Base-by-base conservation (phyloP, 2,329 filamentous ascomycete genomes). In the Ophiostoma fasciatum region DNA sequence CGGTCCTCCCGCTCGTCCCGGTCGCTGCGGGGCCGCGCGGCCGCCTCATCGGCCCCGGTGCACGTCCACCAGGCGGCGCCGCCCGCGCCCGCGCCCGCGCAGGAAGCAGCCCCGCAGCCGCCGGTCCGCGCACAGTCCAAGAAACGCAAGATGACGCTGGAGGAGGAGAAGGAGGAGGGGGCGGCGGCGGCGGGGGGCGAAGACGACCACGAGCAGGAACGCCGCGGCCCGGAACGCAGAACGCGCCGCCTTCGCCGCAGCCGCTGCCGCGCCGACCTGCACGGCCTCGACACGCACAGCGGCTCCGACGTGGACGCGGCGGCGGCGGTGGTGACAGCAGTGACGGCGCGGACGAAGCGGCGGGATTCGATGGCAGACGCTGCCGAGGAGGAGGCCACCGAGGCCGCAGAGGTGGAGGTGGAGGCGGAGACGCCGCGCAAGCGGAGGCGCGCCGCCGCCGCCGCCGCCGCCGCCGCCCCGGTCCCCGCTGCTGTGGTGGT, bases 51-150 rank as follows among this genome's bases (percentile, higher is more conserved):
- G n/a, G 23, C 30, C 14, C 21, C 32, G 11, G 38, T 37, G 15
- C 17, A 33, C 15, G 33, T 40, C 11, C 41, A 38, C 35, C 41
- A 40, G 23, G n/a, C 32, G 9, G 23, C 12, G 15, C 40, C 34
- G 12, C 5, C 19, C 6, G 13, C 22, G 9, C 3, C 26, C 26
- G n/a, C 14, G n/a, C 3, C 26, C 4, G 26, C n/a, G 6, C n/a
- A 7, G 7, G 22, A 6, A 5, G 21, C 6, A 7, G n/a, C 36
- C 9, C 7, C 7, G 18, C 21, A 20, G 5, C 13, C 26, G 2
- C 31, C 8, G 8, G 13, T 23, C 23, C 35, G 19, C 11, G n/a
- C 21, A 27, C 33, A 33, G 26, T 20, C 33, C 11, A 33, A 28
- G 27, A 40, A 33, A 18, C 34, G 34, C 38, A 36, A 39, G 21